Base-by-base conservation (phyloP, 768 basidiomycete species). In the Peribolospora kevripleyi region DNA sequence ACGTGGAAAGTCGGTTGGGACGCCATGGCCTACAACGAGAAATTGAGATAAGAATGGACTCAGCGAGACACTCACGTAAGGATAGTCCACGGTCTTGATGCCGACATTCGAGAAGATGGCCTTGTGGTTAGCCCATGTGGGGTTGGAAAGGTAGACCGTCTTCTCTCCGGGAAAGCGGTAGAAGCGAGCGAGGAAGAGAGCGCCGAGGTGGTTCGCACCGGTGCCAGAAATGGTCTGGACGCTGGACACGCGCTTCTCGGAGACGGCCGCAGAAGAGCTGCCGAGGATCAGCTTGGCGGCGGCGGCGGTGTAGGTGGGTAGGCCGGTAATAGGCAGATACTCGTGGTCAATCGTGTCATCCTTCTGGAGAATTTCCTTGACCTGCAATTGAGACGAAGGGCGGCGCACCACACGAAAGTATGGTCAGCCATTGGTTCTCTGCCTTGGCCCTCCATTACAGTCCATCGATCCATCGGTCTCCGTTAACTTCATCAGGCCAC, bases 221-320 rank as follows among this genome's bases (percentile, higher is more conserved):
- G 93, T 98, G 10, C 93, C 93, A 39, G 91, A 97, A 68, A 97
- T 90, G 54, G 88, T 81, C 68, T 98, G 93, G 8, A 86, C 82
- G 53, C 82, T 74, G 37, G 84, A 77, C 55, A 81, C 70, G 64
- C 81, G 57, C 25, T 62, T 79, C 61, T 79, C 73, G 55, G 74
- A 75, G 52, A 93, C 66, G 5, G 81, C 82, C 42, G 65, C 68
- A 59, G 82, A 84, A 64, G 88, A 80, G 39, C 73, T 73, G 49
- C 91, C 90, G 65, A 93, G 93, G 48, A 87, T 91, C 51, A 98
- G 75, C 68, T 85, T 80, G 49, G 81, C 79, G 39, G 93, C 86
- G 50, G 79, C 78, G 65, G 79, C 76, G 61, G 82, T 87, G 71
- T 93, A 91, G 53, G 79, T 76, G 5, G 79, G 70, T 52, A 86